These are phyloP conservation scores for Dianthus caryophyllus DNA, from an alignment of 148 eudicot species.

Conservation along the genomic window DNA sequence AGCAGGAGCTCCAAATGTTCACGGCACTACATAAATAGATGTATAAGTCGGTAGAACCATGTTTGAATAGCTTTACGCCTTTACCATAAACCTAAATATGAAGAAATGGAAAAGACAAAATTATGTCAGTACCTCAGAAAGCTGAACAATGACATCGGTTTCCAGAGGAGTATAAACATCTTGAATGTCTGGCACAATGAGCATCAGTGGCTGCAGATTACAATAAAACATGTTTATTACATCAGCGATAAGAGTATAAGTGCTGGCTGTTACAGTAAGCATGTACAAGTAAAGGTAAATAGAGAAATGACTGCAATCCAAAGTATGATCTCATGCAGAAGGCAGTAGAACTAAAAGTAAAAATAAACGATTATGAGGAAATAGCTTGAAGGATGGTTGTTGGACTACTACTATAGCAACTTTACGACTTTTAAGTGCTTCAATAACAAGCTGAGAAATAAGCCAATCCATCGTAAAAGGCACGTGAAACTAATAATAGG, in stretches of 20 bases:
- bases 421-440: not conserved
- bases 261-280: not conserved
- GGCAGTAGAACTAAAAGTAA: not conserved
- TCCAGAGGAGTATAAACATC: slow-evolving; percentile 96
- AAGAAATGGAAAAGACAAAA: not conserved
- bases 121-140: slow-evolving; percentile 63
- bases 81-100: not conserved
- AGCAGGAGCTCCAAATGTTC: slow-evolving; percentile 80
- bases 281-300: not conserved
- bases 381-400: not conserved
- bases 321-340: not conserved
- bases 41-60: too few relatives aligned
- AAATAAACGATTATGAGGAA: not conserved
- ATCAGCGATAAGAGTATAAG: not conserved
- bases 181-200: slow-evolving; percentile 89
- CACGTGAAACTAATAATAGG: not conserved
- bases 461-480: not conserved
- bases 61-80: not conserved
- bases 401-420: not conserved
- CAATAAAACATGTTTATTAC: not conserved
- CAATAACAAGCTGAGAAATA: too few relatives aligned
- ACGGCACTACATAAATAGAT: slow-evolving; percentile 58
- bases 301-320: not conserved
- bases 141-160: slow-evolving; percentile 80
- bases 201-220: slow-evolving; percentile 88